Conservation (phyloP, 148 eudicot species). For the Agrostemma githago region DNA sequence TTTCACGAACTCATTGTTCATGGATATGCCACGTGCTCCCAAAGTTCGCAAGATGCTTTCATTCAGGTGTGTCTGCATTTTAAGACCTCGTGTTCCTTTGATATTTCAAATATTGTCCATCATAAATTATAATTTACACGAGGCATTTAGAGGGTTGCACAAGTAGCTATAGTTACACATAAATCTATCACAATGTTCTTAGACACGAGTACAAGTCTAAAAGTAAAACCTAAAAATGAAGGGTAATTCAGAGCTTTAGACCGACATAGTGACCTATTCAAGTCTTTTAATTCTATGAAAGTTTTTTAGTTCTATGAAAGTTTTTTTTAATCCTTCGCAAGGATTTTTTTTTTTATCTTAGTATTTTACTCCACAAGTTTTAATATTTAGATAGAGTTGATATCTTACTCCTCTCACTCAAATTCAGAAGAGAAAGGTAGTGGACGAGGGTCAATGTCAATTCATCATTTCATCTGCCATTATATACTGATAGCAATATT, state of each 20-base stretch:
- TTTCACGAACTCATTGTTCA: constrained; percentile 72
- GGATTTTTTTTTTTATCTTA: background rate
- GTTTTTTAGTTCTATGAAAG: background rate
- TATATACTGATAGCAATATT: background rate
- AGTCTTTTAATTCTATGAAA: background rate
- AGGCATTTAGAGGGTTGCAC: background rate
- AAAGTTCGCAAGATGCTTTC: constrained; percentile 74
- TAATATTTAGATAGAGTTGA: background rate
- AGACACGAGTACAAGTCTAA: background rate
- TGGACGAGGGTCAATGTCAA: background rate
- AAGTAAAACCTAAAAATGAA: background rate
- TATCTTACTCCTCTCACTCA: background rate
- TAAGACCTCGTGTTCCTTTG: background rate
- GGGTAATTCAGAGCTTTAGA: background rate
- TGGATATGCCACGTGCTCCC: constrained; percentile 87
- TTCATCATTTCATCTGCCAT: background rate
- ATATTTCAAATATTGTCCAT: background rate
- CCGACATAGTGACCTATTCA: background rate
- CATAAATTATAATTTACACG: background rate
- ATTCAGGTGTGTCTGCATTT: constrained; percentile 44
- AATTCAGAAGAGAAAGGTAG: background rate
- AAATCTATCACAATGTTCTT: background rate
- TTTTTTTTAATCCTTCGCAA: background rate
- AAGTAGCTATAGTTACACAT: background rate
- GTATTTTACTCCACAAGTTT: no score